Base-by-base conservation (phyloP, 805 yeast genomes). In the Saccharomycopsis sp. region DNA sequence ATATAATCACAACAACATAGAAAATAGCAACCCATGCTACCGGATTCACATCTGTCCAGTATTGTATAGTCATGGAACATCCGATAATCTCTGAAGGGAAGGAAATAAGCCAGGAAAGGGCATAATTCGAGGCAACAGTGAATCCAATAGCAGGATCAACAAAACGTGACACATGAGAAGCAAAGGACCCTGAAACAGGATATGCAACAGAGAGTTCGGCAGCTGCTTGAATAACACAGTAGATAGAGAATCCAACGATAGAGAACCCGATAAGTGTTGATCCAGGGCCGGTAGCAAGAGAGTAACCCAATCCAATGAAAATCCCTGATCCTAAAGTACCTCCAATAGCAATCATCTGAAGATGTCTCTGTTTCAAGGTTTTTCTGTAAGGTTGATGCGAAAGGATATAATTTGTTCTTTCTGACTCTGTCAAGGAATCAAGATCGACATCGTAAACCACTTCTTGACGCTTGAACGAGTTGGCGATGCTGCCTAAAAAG, bases 301-400 rank as follows among this genome's bases (percentile, higher is more conserved):
- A 81, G 47, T 77, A 70, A 53, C 88, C 89, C 1, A 86, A 77
- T 56, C 87, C 87, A 57, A 85, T 79, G 62, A 85, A 83, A 56
- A 85, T 70, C 65, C 89, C 89, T n/a, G 89, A 83, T 68, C 90
- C 89, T 61, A 85, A 82, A 59, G 84, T 78, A 64, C 88, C 88
- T 60, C 87, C 89, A 56, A 85, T 77, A 41, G 89, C 84, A 59
- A 84, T 80, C 84, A 84, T 80, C 68, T 82, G 85, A 72, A 73
- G 74, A 71, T 70, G 87, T 72, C 86, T 78, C 49, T 73, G 68
- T 64, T 80, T 81, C 66, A 83, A 69, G 9, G 78, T 73, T 63
- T 80, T 78, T 53, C 79, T 72, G 61, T 85, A 73, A 1, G 88
- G 90, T 2, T 80, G 77, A 56, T 72, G 69, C 44, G 78, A 69